Evolutionary conservation across 2,329 filamentous ascomycete genomes (phyloP).

Genomic region (Colletotrichum eremochloae): DNA sequence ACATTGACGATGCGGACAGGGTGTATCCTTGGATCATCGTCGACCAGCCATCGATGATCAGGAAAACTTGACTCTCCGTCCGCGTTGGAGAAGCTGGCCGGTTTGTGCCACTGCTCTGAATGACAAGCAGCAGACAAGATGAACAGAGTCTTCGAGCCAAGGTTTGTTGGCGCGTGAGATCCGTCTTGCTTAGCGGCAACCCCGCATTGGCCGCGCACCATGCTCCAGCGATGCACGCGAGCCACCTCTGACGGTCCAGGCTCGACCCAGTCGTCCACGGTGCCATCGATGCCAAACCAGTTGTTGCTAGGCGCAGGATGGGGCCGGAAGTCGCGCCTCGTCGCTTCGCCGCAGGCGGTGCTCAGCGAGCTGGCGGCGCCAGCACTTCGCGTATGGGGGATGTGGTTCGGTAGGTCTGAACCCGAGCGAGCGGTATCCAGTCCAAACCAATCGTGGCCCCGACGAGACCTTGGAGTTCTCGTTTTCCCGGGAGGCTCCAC

Average conservation of each 20-base stretch:
- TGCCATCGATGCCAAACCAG: constrained; percentile 39
- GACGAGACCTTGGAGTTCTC: constrained; percentile 10
- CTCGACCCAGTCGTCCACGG: constrained; percentile 5
- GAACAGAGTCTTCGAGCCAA: constrained; percentile 9
- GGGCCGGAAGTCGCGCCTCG: background rate
- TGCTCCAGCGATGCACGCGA: constrained; percentile 7
- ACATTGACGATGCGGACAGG: constrained; percentile 32
- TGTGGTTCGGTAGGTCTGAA: background rate
- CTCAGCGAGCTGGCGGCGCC: background rate
- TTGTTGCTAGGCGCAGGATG: constrained; percentile 19
- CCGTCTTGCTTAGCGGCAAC: constrained; percentile 28
- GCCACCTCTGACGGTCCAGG: constrained; percentile 8
- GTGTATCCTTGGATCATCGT: constrained; percentile 35
- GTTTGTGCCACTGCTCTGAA: constrained; percentile 12
- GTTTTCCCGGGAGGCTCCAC: background rate
- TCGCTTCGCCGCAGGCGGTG: constrained; percentile 1
- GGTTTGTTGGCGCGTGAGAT: constrained; percentile 33
- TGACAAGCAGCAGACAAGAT: constrained; percentile 13
- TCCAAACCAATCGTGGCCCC: constrained; percentile 39
- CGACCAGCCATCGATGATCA: constrained; percentile 31
- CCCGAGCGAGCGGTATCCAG: constrained; percentile 16
- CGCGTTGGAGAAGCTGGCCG: constrained; percentile 9
- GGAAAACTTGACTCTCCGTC: constrained; percentile 24
- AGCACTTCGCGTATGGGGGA: background rate
- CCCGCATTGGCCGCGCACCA: constrained; percentile 20